These are phyloP conservation scores for Entelexis paramagnoliae DNA, from an alignment of 1,139 yeast species.

Conservation along the genomic window DNA sequence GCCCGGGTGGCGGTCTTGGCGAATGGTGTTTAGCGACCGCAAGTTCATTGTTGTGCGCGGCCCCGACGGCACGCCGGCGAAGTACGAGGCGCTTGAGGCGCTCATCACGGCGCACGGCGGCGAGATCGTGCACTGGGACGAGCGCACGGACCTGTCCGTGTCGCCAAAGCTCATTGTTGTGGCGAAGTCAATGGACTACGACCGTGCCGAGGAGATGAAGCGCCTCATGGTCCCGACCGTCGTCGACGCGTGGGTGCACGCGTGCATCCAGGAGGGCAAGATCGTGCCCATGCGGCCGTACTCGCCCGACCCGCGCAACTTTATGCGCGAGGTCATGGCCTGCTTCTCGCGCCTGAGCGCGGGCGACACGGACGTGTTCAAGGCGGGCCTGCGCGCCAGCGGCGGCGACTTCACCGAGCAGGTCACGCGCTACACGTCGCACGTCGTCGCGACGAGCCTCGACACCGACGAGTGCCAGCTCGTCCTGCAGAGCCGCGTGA, in stretches of 20 bases:
- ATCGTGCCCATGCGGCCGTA: slow-evolving; percentile 40
- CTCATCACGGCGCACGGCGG: slow-evolving; percentile 23
- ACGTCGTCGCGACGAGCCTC: slow-evolving; percentile 51
- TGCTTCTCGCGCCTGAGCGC: slow-evolving; percentile 50
- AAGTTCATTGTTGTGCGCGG: slow-evolving; percentile 22
- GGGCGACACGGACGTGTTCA: slow-evolving; percentile 55
- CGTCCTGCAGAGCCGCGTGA: slow-evolving; percentile 26
- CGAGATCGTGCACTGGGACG: slow-evolving; percentile 23
- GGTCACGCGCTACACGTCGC: slow-evolving; percentile 66
- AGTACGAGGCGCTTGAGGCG: slow-evolving; percentile 13
- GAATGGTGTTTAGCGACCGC: slow-evolving; percentile 23
- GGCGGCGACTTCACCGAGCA: slow-evolving; percentile 65
- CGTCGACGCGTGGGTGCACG: slow-evolving; percentile 52
- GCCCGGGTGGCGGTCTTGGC: background rate
- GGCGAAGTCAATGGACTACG: slow-evolving; percentile 44
- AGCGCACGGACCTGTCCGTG: slow-evolving; percentile 23
- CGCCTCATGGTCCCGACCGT: slow-evolving; percentile 60
- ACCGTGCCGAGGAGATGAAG: slow-evolving; percentile 44
- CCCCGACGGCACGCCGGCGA: slow-evolving; percentile 6
- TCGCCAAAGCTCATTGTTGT: slow-evolving; percentile 40
- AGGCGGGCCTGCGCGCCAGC: slow-evolving; percentile 56
- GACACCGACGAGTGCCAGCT: slow-evolving; percentile 37
- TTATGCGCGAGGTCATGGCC: slow-evolving; percentile 48
- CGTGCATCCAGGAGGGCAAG: slow-evolving; percentile 39
- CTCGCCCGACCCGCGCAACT: slow-evolving; percentile 60